Evolutionary conservation across 768 basidiomycete genomes (phyloP).

Genomic region (Gautieria morchelliformis): DNA sequence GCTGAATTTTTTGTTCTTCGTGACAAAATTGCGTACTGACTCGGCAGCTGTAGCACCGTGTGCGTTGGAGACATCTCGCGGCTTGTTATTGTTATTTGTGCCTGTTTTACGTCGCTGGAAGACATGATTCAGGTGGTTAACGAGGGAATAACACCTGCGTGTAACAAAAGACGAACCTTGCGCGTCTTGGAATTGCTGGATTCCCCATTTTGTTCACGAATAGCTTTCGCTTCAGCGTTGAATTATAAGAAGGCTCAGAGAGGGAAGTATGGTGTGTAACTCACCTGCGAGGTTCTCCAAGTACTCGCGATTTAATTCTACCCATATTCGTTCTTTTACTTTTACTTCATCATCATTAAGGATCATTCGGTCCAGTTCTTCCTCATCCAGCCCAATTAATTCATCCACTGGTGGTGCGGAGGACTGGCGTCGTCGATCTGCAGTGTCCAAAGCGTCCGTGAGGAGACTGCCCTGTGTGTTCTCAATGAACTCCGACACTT

Average conservation of each 20-base stretch:
- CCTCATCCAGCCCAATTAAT: slow-evolving; percentile 76
- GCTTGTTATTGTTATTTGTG: slow-evolving; percentile 41
- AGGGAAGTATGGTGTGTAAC: slow-evolving; percentile 15
- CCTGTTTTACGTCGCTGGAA: slow-evolving; percentile 57
- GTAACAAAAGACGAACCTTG: slow-evolving; percentile 56
- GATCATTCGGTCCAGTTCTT: slow-evolving; percentile 75
- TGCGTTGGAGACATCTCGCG: slow-evolving; percentile 66
- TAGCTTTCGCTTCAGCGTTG: slow-evolving; percentile 58
- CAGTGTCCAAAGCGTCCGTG: slow-evolving; percentile 54
- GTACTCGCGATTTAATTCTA: slow-evolving; percentile 87
- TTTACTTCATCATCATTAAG: slow-evolving; percentile 72
- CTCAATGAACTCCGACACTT: slow-evolving; percentile 58
- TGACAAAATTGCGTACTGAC: slow-evolving; percentile 65
- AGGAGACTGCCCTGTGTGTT: slow-evolving; percentile 53
- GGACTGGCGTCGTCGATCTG: slow-evolving; percentile 49
- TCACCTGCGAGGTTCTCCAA: slow-evolving; percentile 78
- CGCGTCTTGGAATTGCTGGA: slow-evolving; percentile 44
- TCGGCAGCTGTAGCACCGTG: slow-evolving; percentile 67
- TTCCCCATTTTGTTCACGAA: slow-evolving; percentile 28
- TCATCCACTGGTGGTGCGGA: slow-evolving; percentile 43
- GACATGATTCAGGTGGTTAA: slow-evolving; percentile 1
- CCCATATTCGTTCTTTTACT: slow-evolving; percentile 88
- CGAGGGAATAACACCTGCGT: background rate
- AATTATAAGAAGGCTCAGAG: slow-evolving; percentile 26
- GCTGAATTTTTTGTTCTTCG: slow-evolving; percentile 78